These are phyloP conservation scores for Blastocystis sp. DNA, from an alignment of 352 stramenopile species.

Conservation along the genomic window DNA sequence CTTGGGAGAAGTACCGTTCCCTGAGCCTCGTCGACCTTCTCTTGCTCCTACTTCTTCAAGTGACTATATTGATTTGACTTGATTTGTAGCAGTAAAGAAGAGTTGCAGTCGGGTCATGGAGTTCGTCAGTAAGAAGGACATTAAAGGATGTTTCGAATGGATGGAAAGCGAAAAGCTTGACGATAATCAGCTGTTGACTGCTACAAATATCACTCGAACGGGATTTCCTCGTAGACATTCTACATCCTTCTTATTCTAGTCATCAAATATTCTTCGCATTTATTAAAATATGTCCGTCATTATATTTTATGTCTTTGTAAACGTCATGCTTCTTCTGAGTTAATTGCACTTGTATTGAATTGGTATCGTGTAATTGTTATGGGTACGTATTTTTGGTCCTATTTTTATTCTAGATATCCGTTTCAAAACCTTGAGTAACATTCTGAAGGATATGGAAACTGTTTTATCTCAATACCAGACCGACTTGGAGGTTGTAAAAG, in stretches of 20 bases:
- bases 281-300: background rate
- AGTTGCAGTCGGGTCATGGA: background rate
- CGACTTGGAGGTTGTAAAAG: background rate
- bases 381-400: background rate
- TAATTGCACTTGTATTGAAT: background rate
- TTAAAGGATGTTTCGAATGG: conserved; percentile 16
- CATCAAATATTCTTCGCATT: background rate
- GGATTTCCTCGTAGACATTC: background rate
- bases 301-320: background rate
- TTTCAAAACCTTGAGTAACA: no score
- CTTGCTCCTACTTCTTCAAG: background rate
- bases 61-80: background rate
- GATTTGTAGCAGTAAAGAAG: background rate
- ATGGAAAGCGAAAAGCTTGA: background rate
- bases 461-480: background rate
- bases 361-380: background rate
- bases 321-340: background rate
- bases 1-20: background rate
- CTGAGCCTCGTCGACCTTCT: background rate
- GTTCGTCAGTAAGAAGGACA: background rate
- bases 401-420: background rate
- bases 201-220: background rate
- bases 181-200: background rate
- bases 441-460: no score
- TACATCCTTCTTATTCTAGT: background rate